Evolutionary conservation across 257 asterid species (phyloP).

Genomic region (Lithospermum erythrorhizon): DNA sequence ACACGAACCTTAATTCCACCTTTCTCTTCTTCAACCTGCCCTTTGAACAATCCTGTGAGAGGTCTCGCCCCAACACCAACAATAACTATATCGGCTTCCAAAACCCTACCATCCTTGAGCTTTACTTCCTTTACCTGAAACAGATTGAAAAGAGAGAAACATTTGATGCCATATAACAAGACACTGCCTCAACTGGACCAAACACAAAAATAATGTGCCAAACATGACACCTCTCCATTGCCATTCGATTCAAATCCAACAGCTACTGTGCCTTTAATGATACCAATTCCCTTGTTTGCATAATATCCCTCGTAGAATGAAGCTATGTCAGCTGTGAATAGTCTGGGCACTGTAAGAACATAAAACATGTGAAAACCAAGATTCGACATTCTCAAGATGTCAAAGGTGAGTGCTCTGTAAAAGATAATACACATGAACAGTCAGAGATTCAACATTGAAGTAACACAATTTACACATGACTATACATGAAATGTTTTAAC

Average conservation of each 20-base stretch:
- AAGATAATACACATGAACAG: background rate
- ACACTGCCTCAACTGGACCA: background rate
- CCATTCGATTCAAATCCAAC: slow-evolving; percentile 65
- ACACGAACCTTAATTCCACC: slow-evolving; percentile 81
- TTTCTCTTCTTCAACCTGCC: slow-evolving; percentile 88
- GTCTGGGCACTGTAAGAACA: slow-evolving; percentile 74
- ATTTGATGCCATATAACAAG: slow-evolving; percentile 5
- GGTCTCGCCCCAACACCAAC: slow-evolving; percentile 95
- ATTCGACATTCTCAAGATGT: slow-evolving; percentile 4
- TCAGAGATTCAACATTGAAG: background rate
- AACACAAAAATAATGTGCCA: slow-evolving; percentile 2
- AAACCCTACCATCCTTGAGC: slow-evolving; percentile 87
- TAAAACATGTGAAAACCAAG: slow-evolving; percentile 5
- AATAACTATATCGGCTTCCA: slow-evolving; percentile 87
- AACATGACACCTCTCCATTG: slow-evolving; percentile 55
- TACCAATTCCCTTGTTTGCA: slow-evolving; percentile 63
- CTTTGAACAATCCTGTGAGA: slow-evolving; percentile 55
- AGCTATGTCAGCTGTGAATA: slow-evolving; percentile 85
- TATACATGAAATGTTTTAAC: slow-evolving; percentile 17
- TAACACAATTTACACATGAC: background rate
- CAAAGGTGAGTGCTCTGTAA: background rate
- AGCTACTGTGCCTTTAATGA: slow-evolving; percentile 95
- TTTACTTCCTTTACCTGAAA: slow-evolving; percentile 72
- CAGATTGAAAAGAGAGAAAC: slow-evolving; percentile 2
- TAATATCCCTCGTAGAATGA: slow-evolving; percentile 84